Conservation (phyloP, 176 grass and related monocot species). For the Phoenix dactylifera region DNA sequence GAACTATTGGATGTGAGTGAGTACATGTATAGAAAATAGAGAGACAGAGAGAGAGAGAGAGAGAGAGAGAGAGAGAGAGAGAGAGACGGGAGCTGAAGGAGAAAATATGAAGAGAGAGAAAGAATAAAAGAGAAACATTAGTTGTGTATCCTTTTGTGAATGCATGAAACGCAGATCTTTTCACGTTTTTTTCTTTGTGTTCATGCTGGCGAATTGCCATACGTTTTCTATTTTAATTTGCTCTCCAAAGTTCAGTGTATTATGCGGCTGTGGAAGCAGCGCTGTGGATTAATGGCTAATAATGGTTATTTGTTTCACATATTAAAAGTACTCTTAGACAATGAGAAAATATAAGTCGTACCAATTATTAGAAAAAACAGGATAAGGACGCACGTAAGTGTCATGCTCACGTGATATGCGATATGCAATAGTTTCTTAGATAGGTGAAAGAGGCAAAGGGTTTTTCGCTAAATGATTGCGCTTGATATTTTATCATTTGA, state of each 20-base stretch:
- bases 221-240: too few relatives aligned
- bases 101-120: neutral
- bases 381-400: neutral
- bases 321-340: too few relatives aligned
- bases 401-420: neutral
- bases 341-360: too few relatives aligned
- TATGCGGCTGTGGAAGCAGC: too few relatives aligned
- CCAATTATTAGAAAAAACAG: too few relatives aligned
- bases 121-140: neutral
- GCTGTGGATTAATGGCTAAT: too few relatives aligned
- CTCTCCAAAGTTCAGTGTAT: too few relatives aligned
- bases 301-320: too few relatives aligned
- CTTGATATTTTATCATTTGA: too few relatives aligned
- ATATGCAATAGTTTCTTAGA: too few relatives aligned
- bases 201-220: neutral
- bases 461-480: too few relatives aligned
- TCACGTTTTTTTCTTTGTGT: neutral
- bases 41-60: neutral
- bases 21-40: constrained; percentile 17
- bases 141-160: neutral
- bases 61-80: constrained; percentile 1
- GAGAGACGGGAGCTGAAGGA: neutral
- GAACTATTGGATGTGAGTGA: constrained; percentile 24
- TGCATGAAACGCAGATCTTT: neutral
- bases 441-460: too few relatives aligned